These are phyloP conservation scores for Picea glauca DNA, from an alignment of 75 land plant genomes.

Conservation along the genomic window DNA sequence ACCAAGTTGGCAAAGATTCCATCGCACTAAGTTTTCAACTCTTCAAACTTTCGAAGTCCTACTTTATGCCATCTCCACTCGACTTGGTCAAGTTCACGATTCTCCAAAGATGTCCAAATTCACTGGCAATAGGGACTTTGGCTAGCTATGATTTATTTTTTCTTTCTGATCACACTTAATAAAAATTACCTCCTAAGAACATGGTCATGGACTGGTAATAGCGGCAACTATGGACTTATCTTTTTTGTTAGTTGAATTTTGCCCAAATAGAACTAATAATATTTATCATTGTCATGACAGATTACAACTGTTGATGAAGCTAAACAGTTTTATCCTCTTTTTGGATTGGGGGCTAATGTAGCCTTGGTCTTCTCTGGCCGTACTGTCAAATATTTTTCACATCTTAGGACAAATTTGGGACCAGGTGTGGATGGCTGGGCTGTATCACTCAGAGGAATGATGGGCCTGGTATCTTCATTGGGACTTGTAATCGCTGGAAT, in stretches of 20 bases:
- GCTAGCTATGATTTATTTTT: too few species aligned
- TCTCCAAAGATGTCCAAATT: too few species aligned
- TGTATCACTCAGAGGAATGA: conserved; percentile 47
- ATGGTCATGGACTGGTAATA: neutral
- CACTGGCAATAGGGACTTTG: too few species aligned
- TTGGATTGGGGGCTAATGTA: conserved; percentile 48
- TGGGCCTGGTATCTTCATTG: conserved; percentile 41
- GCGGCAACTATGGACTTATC: neutral
- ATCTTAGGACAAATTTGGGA: conserved; percentile 24
- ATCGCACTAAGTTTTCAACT: too few species aligned
- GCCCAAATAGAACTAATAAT: neutral
- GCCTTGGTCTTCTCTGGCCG: conserved; percentile 54
- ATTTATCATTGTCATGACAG: conserved; percentile 10
- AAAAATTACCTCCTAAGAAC: too few species aligned
- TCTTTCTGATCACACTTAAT: too few species aligned
- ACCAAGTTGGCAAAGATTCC: too few species aligned
- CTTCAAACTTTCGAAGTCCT: too few species aligned
- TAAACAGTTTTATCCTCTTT: conserved; percentile 55
- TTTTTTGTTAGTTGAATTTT: neutral
- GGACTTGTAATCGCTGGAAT: conserved; percentile 38
- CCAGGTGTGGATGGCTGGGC: conserved; percentile 54
- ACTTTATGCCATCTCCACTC: too few species aligned
- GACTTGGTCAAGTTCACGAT: too few species aligned
- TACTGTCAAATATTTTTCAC: conserved; percentile 49
- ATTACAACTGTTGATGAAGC: conserved; percentile 57